A percentile compares a stretch with the other conserved stretches of the same genome.
These are phyloP conservation scores for Mucor plumbeus DNA, from an alignment of 371 early-diverging fungal species.

Conservation along the genomic window DNA sequence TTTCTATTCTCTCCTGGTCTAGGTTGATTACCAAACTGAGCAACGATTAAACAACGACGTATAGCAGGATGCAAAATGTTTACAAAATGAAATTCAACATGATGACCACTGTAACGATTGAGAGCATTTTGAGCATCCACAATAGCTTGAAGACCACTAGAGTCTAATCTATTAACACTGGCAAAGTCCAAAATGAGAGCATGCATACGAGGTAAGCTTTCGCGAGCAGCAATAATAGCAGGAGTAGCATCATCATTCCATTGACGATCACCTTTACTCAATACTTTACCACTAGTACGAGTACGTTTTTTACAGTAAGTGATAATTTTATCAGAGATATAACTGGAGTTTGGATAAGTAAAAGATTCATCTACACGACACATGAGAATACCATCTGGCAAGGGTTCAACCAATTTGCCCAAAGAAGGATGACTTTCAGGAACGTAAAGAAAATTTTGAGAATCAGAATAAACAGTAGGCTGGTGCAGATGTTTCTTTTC, in stretches of 20 bases:
- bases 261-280: slow-evolving; percentile 44
- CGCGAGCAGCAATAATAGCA: slow-evolving; percentile 27
- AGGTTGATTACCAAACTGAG: slow-evolving; percentile 50
- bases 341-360: slow-evolving; percentile 72
- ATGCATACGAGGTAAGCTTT: slow-evolving; percentile 49
- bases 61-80: slow-evolving; percentile 47
- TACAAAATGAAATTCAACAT: slow-evolving; percentile 58
- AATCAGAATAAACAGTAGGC: not conserved
- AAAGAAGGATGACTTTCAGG: slow-evolving; percentile 46
- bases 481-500: slow-evolving; percentile 3
- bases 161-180: slow-evolving; percentile 65
- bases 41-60: slow-evolving; percentile 42
- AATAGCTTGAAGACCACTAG: slow-evolving; percentile 67
- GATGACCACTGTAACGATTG: slow-evolving; percentile 58
- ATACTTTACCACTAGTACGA: slow-evolving; percentile 24
- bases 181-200: slow-evolving; percentile 72
- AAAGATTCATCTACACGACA: slow-evolving; percentile 67
- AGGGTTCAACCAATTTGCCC: slow-evolving; percentile 35
- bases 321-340: slow-evolving; percentile 51
- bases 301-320: slow-evolving; percentile 41
- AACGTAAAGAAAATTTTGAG: slow-evolving; percentile 46
- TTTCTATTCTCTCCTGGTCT: slow-evolving; percentile 10
- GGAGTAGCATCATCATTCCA: slow-evolving; percentile 54
- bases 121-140: slow-evolving; percentile 59
- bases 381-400: slow-evolving; percentile 65